These are phyloP conservation scores for Lentinus tigrinus DNA, from an alignment of 768 basidiomycete genomes.

Conservation along the genomic window DNA sequence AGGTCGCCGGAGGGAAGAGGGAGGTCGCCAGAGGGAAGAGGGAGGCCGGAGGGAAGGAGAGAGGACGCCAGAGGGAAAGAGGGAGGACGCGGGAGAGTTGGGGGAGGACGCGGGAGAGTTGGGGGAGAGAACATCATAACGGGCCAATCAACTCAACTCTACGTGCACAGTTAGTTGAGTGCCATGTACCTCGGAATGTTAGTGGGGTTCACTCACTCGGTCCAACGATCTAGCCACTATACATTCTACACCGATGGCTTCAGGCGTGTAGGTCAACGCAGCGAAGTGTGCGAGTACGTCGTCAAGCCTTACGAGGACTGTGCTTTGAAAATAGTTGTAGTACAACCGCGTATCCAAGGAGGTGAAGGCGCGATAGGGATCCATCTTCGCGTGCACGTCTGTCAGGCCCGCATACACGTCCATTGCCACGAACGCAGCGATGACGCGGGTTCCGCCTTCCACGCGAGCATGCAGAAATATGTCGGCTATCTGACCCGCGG, in stretches of 20 bases:
- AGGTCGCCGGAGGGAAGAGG: too few relatives aligned
- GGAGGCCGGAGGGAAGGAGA: too few relatives aligned
- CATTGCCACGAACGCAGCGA: background rate
- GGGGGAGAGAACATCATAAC: too few relatives aligned
- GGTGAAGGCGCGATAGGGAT: background rate
- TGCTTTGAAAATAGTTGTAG: background rate
- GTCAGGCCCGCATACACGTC: background rate
- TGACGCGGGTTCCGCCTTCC: background rate
- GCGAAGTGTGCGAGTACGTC: background rate
- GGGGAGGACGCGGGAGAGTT: too few relatives aligned
- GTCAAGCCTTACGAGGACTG: background rate
- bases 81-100: too few relatives aligned
- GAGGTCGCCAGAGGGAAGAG: too few relatives aligned
- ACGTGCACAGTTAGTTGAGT: too few relatives aligned
- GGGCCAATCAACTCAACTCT: too few relatives aligned
- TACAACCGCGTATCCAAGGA: background rate
- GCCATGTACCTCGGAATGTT: too few relatives aligned
- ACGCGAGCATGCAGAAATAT: background rate
- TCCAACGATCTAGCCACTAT: slow-evolving; percentile 1
- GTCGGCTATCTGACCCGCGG: slow-evolving; percentile 1
- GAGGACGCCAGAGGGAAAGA: too few relatives aligned
- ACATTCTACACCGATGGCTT: background rate
- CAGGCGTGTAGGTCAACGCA: background rate
- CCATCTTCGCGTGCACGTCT: background rate
- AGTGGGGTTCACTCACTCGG: background rate